A percentile compares a stretch with the other conserved stretches of the same genome.
phyloP scores from a whole-genome alignment of 73 alveolate species.

The Tetrahymena elliotti region DNA sequence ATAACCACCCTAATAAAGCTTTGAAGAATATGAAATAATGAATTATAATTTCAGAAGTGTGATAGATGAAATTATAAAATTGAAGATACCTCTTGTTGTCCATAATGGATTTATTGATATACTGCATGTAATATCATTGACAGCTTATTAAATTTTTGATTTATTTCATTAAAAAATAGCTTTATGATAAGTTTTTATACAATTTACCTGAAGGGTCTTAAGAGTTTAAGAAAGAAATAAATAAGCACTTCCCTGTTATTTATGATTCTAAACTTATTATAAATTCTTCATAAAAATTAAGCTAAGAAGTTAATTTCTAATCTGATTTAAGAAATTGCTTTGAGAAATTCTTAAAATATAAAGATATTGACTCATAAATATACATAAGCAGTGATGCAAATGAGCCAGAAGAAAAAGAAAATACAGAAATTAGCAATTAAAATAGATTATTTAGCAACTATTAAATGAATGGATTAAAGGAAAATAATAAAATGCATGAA shows the following conservation, averaged over 20 bases:
- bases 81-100: neutral
- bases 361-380: neutral
- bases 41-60: neutral
- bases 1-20: neutral
- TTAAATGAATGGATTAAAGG: neutral
- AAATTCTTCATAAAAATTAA: neutral
- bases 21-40: neutral
- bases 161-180: neutral
- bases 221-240: neutral
- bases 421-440: neutral
- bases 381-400: neutral
- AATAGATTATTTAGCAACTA: neutral
- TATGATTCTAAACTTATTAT: neutral
- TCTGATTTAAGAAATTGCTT: neutral
- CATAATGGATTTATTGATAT: neutral
- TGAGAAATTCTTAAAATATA: neutral
- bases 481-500: neutral
- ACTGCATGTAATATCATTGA: neutral
- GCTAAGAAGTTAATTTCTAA: neutral
- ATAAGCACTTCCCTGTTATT: neutral
- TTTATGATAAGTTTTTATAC: neutral
- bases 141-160: neutral
- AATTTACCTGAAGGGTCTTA: neutral
- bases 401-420: neutral
- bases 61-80: neutral